Percentiles rank a stretch among this genome's conserved stretches.
Evolutionary conservation across 495 filamentous ascomycete genomes (phyloP).

Genomic region (Bombardia bombarda): DNA sequence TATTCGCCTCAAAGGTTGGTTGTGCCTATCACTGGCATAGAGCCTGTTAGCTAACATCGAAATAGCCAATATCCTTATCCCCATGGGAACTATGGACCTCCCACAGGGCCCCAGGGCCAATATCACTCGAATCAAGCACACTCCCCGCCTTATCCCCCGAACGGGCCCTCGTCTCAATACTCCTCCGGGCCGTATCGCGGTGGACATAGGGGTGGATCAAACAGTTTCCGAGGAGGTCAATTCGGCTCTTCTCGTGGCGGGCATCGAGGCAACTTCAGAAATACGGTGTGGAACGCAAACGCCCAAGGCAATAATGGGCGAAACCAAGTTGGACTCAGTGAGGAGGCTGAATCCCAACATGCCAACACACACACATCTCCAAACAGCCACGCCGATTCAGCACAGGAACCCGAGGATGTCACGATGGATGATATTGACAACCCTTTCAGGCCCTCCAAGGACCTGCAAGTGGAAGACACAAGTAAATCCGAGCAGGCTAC

Average conservation of each 20-base stretch:
- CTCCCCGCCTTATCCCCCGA: constrained; percentile 43
- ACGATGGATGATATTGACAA: constrained; percentile 47
- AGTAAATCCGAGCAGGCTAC: constrained; percentile 37
- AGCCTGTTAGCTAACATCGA: constrained; percentile 2
- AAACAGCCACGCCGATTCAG: constrained; percentile 38
- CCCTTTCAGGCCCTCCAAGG: constrained; percentile 54
- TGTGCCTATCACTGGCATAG: neutral
- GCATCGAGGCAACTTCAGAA: constrained; percentile 28
- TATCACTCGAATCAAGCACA: constrained; percentile 23
- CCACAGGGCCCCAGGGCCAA: constrained; percentile 43
- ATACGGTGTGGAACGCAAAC: constrained; percentile 23
- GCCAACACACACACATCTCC: constrained; percentile 27
- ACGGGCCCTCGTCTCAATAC: constrained; percentile 45
- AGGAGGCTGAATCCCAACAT: constrained; percentile 23
- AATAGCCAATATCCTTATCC: constrained; percentile 50
- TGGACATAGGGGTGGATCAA: constrained; percentile 36
- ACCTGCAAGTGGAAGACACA: constrained; percentile 56
- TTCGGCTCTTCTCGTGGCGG: constrained; percentile 26
- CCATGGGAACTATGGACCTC: constrained; percentile 46
- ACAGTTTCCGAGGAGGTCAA: constrained; percentile 31
- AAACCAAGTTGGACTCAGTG: constrained; percentile 11
- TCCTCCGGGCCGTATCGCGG: constrained; percentile 44
- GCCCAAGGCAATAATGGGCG: constrained; percentile 8
- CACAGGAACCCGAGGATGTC: constrained; percentile 16
- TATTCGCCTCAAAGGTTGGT: constrained; percentile 55